Conservation (phyloP, 177 flowering plant species). For the Vitis hybrid region DNA sequence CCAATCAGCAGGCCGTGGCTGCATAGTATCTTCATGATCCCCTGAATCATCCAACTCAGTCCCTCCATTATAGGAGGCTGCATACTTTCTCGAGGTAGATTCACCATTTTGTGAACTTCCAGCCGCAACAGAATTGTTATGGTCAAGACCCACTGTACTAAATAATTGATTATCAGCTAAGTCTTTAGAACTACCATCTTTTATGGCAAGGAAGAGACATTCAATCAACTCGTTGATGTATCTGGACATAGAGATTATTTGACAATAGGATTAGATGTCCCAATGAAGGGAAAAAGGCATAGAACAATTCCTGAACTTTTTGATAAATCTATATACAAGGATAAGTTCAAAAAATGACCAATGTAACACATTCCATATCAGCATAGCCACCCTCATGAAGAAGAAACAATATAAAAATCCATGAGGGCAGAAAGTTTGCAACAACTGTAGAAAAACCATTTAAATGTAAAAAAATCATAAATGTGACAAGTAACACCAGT, state of each 20-base stretch:
- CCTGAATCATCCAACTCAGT: constrained; percentile 23
- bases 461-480: no score
- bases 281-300: background rate
- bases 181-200: constrained; percentile 34
- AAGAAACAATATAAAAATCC: no score
- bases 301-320: background rate
- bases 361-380: no score
- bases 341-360: no score
- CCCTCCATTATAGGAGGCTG: constrained; percentile 28
- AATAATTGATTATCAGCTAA: constrained; percentile 27
- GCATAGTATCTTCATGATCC: constrained; percentile 31
- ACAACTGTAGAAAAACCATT: no score
- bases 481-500: no score
- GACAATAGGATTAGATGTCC: constrained; percentile 2
- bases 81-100: constrained; percentile 18
- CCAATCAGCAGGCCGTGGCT: constrained; percentile 74
- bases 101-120: constrained; percentile 23
- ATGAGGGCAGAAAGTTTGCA: no score
- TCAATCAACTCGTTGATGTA: constrained; percentile 88
- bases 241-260: constrained; percentile 39
- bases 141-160: constrained; percentile 18
- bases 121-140: constrained; percentile 28
- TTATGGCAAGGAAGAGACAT: constrained; percentile 45
- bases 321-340: background rate
- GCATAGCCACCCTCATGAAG: no score